phyloP scores from a whole-genome alignment of 2,329 filamentous ascomycete species.

The Arthroderma uncinatum region DNA sequence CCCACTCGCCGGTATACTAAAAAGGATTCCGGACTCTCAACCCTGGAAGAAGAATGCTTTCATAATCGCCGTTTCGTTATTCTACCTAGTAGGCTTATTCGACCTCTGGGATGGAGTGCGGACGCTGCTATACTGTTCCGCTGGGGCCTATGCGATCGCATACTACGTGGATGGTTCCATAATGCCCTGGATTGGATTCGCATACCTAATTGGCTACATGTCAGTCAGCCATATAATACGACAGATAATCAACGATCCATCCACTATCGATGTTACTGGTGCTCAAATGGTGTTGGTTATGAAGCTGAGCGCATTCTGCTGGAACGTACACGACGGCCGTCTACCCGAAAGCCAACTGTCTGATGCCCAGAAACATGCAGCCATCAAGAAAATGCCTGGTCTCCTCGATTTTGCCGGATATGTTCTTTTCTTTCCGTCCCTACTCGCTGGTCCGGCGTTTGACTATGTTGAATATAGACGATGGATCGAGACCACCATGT shows the following conservation, averaged over 20 bases:
- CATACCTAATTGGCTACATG: slow-evolving; percentile 93
- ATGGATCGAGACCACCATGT: slow-evolving; percentile 92
- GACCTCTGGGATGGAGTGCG: slow-evolving; percentile 77
- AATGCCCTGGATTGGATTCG: slow-evolving; percentile 96
- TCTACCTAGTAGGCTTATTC: slow-evolving; percentile 89
- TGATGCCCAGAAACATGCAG: slow-evolving; percentile 73
- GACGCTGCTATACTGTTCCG: slow-evolving; percentile 68
- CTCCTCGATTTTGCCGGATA: slow-evolving; percentile 79
- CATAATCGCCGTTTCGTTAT: slow-evolving; percentile 65
- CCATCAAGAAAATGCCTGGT: slow-evolving; percentile 60
- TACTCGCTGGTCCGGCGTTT: slow-evolving; percentile 84
- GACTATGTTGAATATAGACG: slow-evolving; percentile 86
- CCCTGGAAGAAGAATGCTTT: slow-evolving; percentile 83
- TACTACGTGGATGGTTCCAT: slow-evolving; percentile 73
- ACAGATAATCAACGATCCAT: slow-evolving; percentile 56
- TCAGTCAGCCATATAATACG: slow-evolving; percentile 78
- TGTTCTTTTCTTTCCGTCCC: slow-evolving; percentile 85
- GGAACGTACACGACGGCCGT: slow-evolving; percentile 91
- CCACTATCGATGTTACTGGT: slow-evolving; percentile 71
- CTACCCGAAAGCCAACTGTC: slow-evolving; percentile 69
- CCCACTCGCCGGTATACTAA: slow-evolving; percentile 75
- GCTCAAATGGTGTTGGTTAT: slow-evolving; percentile 98
- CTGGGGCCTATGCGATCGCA: slow-evolving; percentile 71
- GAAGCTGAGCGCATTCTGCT: slow-evolving; percentile 94
- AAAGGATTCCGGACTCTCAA: slow-evolving; percentile 74